A percentile compares a stretch with the other conserved stretches of the same genome.
These are phyloP conservation scores for Spathaspora sp. DNA, from an alignment of 805 yeast genomes.

Conservation along the genomic window DNA sequence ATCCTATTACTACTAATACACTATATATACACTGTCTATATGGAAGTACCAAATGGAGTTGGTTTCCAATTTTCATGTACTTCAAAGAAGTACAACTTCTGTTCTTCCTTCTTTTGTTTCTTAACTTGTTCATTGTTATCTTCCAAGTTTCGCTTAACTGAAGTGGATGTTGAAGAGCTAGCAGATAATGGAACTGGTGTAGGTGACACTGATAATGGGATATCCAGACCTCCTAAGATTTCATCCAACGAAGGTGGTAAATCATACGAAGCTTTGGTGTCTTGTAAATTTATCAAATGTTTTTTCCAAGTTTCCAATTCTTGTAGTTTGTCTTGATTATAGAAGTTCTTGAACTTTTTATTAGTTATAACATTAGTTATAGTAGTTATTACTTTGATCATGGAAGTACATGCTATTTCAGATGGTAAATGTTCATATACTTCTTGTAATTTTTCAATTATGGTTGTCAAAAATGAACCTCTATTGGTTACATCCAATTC, in stretches of 20 bases:
- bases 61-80: slow-evolving; percentile 44
- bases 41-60: slow-evolving; percentile 47
- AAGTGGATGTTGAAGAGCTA: slow-evolving; percentile 5
- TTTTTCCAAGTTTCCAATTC: slow-evolving; percentile 1
- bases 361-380: neutral
- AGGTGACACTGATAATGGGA: slow-evolving; percentile 3
- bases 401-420: neutral
- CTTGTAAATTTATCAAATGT: neutral
- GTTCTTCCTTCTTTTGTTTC: slow-evolving; percentile 14
- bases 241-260: slow-evolving; percentile 24
- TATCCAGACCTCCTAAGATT: slow-evolving; percentile 12
- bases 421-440: neutral
- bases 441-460: neutral
- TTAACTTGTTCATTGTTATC: neutral
- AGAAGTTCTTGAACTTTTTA: slow-evolving; percentile 2
- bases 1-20: neutral
- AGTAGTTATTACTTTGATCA: neutral
- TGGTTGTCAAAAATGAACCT: neutral
- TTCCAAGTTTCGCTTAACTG: neutral
- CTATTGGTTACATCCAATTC: neutral
- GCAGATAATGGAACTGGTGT: neutral
- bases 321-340: neutral
- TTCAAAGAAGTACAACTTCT: slow-evolving; percentile 22
- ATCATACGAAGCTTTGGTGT: slow-evolving; percentile 8
- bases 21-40: slow-evolving; percentile 2